Conservation (phyloP, 495 filamentous ascomycete species). For the Sordaria brevicollis region DNA sequence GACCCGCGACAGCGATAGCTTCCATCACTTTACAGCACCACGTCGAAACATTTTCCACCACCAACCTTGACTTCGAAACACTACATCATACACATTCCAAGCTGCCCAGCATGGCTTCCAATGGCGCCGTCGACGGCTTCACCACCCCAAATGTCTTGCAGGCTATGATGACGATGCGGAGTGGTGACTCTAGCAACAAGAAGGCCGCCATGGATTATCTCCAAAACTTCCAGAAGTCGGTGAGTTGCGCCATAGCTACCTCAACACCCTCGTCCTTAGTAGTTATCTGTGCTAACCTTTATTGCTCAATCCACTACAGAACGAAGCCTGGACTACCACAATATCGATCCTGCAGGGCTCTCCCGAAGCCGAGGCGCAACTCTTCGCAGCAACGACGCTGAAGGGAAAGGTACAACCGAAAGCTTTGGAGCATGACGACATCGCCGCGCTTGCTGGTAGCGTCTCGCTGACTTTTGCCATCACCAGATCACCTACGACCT, state of each 20-base stretch:
- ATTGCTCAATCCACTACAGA: conserved; percentile 30
- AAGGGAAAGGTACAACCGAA: conserved; percentile 81
- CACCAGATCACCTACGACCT: conserved; percentile 41
- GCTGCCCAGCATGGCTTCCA: conserved; percentile 53
- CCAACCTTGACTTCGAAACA: not conserved
- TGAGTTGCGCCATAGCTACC: conserved; percentile 38
- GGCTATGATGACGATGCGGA: conserved; percentile 86
- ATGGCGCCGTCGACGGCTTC: conserved; percentile 57
- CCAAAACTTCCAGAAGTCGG: conserved; percentile 96
- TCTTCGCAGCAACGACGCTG: conserved; percentile 93
- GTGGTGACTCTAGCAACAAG: conserved; percentile 73
- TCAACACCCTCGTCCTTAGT: not conserved
- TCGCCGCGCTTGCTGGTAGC: not conserved
- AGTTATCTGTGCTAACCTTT: not conserved
- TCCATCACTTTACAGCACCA: not conserved
- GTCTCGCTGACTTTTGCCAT: not conserved
- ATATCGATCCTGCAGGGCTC: conserved; percentile 73
- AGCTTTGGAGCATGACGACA: not conserved
- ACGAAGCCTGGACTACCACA: conserved; percentile 83
- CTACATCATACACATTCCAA: not conserved
- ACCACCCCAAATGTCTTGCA: conserved; percentile 61
- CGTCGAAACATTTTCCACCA: not conserved
- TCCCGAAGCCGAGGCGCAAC: conserved; percentile 68
- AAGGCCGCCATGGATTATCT: conserved; percentile 81
- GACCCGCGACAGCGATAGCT: not conserved